Evolutionary conservation across 1,139 yeast genomes (phyloP), one percentile per base, ranked within the genome.

Genomic region (Saccharomyces uvarum): DNA sequence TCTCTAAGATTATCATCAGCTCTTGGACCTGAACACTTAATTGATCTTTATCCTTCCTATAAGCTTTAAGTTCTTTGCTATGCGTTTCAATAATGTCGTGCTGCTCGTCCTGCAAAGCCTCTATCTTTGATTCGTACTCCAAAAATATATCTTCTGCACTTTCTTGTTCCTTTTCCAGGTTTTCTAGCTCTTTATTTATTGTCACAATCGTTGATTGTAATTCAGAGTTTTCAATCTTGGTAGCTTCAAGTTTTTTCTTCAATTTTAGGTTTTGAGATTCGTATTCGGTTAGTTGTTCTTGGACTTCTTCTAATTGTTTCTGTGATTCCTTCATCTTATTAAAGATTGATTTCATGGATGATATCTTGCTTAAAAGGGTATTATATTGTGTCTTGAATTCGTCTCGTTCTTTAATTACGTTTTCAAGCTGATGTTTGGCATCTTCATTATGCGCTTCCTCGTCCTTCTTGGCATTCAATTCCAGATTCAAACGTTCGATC

Each of bases 331-430:
- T 86, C 89, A 86, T 84, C 61, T 86, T 85, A 55, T 78, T 79
- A 67, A 87, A 86, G 2, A 86, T 78, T 0, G 86, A 74, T 65
- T 88, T 89, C 88, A 93, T 89, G 2, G 88, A 82, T 1, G 95
- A 81, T 32, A 93, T 75, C 66, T 88, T 81, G 59, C 83, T 85
- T 56, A 90, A 73, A 21, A 93, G 73, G n/a, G 79, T 77, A 60
- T 89, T 88, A 67, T 91, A 89, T 57, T 86, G 87, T 8, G 79
- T 77, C 61, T 87, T 86, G 29, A 82, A 77, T 41, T 82, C 81
- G 57, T 83, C 88, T 52, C 88, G 77, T 60, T 88, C 95, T 29
- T 73, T 71, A 46, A 75, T 77, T 24, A 77, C 70, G 11, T 65
- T 68, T 21, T 70, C 70, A 16, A 82, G 64, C 53, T 77, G 75